These are phyloP conservation scores for Mycena galericulata DNA, from an alignment of 768 basidiomycete genomes.

Conservation along the genomic window DNA sequence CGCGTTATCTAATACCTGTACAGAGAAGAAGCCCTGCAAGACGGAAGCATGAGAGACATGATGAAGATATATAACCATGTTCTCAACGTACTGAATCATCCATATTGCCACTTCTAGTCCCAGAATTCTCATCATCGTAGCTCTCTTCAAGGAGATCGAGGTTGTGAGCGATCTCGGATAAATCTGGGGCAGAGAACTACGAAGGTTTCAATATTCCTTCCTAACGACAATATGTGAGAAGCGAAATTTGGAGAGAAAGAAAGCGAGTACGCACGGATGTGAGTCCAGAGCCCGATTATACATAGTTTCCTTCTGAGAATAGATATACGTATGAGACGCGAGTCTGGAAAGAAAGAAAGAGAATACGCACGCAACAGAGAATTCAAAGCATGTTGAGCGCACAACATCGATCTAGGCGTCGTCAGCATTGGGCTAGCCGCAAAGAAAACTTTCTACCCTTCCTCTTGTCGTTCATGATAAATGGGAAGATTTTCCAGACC, in stretches of 20 bases:
- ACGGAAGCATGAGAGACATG: conserved; percentile 4
- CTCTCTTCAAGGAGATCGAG: conserved; percentile 75
- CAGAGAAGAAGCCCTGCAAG: conserved; percentile 85
- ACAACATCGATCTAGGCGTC: conserved; percentile 76
- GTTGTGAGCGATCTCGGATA: conserved; percentile 77
- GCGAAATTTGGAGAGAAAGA: conserved; percentile 27
- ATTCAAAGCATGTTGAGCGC: conserved; percentile 90
- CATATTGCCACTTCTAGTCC: conserved; percentile 78
- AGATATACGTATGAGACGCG: conserved; percentile 25
- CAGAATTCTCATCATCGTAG: conserved; percentile 62
- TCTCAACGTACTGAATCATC: conserved; percentile 78
- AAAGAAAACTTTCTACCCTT: conserved; percentile 40
- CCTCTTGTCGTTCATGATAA: conserved; percentile 84
- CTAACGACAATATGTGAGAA: no score
- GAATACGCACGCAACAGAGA: conserved; percentile 75
- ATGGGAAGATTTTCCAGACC: conserved; percentile 64
- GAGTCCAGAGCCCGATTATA: conserved; percentile 37
- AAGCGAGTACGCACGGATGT: background rate
- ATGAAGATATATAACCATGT: background rate
- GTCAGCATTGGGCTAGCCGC: background rate
- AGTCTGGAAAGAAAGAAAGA: conserved; percentile 12
- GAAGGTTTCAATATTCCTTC: no score
- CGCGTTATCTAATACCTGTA: conserved; percentile 89
- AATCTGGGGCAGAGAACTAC: conserved; percentile 88
- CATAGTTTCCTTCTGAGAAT: conserved; percentile 60